Base-by-base conservation (phyloP, 495 filamentous ascomycete species). In the Penicillium canescens region DNA sequence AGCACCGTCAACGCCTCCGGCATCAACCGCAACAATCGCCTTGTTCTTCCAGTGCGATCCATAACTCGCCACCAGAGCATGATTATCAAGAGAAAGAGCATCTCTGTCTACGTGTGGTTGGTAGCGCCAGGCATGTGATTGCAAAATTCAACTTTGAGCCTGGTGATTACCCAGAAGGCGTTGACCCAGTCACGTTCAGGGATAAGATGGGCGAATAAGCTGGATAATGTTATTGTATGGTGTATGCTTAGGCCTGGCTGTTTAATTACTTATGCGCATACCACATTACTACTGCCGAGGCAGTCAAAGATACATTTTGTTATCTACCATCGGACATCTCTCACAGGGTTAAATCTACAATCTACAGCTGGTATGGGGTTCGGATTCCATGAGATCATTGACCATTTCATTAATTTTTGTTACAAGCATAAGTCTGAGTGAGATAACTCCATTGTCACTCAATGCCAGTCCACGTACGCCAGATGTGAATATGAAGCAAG, bases 1-100 rank as follows among this genome's bases (percentile, higher is more conserved):
- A 76, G 42, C 50, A 65, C 21, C 75, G 75, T 23, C 75, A 78
- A 54, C 68, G 69, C 13, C 62, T 57, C 38, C 75, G 73, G 72
- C 75, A 78, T 65, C 33, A 60, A n/a, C 59, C 61, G 23, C 56
- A 61, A 3, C 28, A 31, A 10, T 31, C 28, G 7, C 28, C 28
- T 9, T 31, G 28, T 31, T 31, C 28, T 31, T 31, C 28, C 28
- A 31, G 28, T 31, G 28, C 28, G 8, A 31, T 31, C 9, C 28
- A 53, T 18, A 31, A 42, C 8, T 12, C 26, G 20, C 42, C 57
- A 2, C 37, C 42, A 21, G 42, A 65, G 6, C 24, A 56, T 26
- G 16, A 53, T 20, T n/a, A 28, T 11, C 54, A 68, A 43, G 69
- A 75, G 44, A 62, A 68, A 7, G 67, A 74, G 35, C 38, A 62